These are phyloP conservation scores for Colletotrichum gloeosporioides DNA, from an alignment of 2,329 filamentous ascomycete genomes.

Conservation along the genomic window DNA sequence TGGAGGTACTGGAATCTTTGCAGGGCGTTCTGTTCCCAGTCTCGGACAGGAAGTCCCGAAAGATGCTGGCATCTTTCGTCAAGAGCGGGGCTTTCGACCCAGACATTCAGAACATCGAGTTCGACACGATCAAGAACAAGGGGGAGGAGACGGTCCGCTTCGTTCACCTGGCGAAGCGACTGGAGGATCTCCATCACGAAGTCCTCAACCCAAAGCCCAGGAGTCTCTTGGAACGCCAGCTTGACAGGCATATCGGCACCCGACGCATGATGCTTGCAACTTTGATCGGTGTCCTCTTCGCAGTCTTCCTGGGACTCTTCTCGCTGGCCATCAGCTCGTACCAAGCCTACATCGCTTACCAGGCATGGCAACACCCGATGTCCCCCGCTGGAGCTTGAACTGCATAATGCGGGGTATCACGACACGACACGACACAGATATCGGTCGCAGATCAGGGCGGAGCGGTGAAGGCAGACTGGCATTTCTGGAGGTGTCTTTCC, in stretches of 20 bases:
- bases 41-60: conserved; percentile 14
- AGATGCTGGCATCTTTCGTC: conserved; percentile 1
- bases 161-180: conserved; percentile 16
- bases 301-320: conserved; percentile 21
- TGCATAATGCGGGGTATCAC: no score
- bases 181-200: conserved; percentile 23
- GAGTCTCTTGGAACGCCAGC: conserved; percentile 17
- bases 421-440: background rate
- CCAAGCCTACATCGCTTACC: conserved; percentile 27
- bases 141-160: conserved; percentile 15
- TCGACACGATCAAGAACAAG: background rate
- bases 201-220: conserved; percentile 21
- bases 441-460: background rate
- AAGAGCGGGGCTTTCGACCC: conserved; percentile 18
- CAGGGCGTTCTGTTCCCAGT: conserved; percentile 22
- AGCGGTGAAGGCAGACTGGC: background rate
- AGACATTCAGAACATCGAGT: conserved; percentile 12
- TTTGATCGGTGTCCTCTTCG: conserved; percentile 24
- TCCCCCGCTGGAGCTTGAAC: background rate
- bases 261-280: conserved; percentile 30
- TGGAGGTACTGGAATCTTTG: conserved; percentile 19
- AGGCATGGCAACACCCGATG: conserved; percentile 26
- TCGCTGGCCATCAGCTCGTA: conserved; percentile 21
- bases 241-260: conserved; percentile 25
- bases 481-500: background rate